Conservation (phyloP, 2,329 filamentous ascomycete genomes). For the Fusarium sp. region DNA sequence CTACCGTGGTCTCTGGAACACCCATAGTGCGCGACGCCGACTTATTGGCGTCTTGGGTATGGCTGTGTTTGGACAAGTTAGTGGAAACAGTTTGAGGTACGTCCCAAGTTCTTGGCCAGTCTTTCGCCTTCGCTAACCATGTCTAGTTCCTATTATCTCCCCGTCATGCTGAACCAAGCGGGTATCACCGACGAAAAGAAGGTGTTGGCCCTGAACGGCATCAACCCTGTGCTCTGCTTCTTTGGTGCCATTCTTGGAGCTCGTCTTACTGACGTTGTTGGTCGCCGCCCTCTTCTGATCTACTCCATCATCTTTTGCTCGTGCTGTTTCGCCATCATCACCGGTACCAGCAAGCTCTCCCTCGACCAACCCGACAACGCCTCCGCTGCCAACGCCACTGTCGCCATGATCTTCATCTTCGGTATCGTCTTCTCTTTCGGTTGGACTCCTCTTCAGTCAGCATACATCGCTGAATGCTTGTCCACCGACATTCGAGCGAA, state of each 20-base stretch:
- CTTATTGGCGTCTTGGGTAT: slow-evolving; percentile 62
- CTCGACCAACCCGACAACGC: slow-evolving; percentile 47
- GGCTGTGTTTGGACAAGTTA: slow-evolving; percentile 63
- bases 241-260: slow-evolving; percentile 63
- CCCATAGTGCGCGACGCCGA: slow-evolving; percentile 57
- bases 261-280: slow-evolving; percentile 63
- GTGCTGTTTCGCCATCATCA: slow-evolving; percentile 59
- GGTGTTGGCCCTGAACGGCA: slow-evolving; percentile 60
- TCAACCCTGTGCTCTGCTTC: slow-evolving; percentile 64
- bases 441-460: slow-evolving; percentile 59
- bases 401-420: slow-evolving; percentile 62
- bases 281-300: slow-evolving; percentile 65
- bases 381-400: slow-evolving; percentile 54
- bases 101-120: rapidly evolving
- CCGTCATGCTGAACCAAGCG: slow-evolving; percentile 59
- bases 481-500: slow-evolving; percentile 57
- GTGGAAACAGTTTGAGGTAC: slow-evolving; percentile 55
- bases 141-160: slow-evolving; percentile 63
- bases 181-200: slow-evolving; percentile 60
- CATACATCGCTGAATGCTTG: slow-evolving; percentile 60
- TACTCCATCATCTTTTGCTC: slow-evolving; percentile 57
- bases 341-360: slow-evolving; percentile 57
- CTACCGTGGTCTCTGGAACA: slow-evolving; percentile 62
- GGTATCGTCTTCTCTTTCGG: slow-evolving; percentile 61
- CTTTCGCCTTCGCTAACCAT: neutral